Conservation (phyloP, 2,329 filamentous ascomycete species). For the Juglanconis oblonga region DNA sequence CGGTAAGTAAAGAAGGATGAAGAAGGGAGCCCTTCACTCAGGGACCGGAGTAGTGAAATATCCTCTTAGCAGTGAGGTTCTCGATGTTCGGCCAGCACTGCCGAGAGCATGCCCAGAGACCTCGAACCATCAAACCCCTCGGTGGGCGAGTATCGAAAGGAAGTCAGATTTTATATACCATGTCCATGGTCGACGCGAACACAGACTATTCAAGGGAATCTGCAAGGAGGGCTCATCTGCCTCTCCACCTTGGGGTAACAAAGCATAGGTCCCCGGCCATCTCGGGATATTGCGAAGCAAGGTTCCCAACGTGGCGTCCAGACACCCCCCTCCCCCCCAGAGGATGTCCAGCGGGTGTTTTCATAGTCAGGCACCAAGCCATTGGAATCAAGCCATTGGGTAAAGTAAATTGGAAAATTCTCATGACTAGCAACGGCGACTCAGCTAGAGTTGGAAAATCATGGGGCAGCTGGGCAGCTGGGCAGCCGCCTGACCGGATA, state of each 20-base stretch:
- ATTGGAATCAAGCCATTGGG: too few relatives aligned
- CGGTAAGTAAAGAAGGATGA: neutral
- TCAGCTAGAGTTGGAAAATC: neutral
- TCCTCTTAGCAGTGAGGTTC: neutral
- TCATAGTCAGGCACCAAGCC: constrained; percentile 5
- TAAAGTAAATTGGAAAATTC: constrained; percentile 1
- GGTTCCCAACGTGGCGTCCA: neutral
- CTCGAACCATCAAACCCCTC: neutral
- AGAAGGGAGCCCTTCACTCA: neutral
- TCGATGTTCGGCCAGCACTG: neutral
- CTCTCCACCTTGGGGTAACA: constrained; percentile 11
- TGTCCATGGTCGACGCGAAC: neutral
- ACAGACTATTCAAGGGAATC: neutral
- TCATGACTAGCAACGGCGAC: neutral
- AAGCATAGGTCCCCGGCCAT: neutral
- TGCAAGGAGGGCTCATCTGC: neutral
- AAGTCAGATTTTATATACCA: neutral
- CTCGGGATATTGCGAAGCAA: neutral
- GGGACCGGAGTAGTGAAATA: neutral
- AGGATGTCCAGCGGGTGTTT: neutral
- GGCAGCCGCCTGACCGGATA: too few relatives aligned
- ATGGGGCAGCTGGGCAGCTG: neutral
- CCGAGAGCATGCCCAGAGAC: neutral
- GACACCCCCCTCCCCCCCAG: neutral
- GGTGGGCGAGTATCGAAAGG: neutral